Percentiles rank a stretch among this genome's conserved stretches.
Evolutionary conservation across 768 basidiomycete genomes (phyloP).

Genomic region (Tephrocybe sp.): DNA sequence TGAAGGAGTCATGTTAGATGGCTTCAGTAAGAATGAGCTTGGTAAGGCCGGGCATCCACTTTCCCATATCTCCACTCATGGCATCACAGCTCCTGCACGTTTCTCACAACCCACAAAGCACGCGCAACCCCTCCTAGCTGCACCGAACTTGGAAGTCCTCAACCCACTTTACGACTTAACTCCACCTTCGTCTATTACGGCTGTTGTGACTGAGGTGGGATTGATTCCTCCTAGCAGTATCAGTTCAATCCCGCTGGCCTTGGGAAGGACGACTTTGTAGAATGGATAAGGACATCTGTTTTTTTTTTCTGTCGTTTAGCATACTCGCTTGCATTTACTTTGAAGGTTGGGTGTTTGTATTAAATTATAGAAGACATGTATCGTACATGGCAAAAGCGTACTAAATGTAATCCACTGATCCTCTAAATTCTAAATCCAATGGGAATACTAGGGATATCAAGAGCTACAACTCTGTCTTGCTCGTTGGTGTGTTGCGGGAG

Average conservation of each 20-base stretch:
- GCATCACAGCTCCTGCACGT: slow-evolving; percentile 31
- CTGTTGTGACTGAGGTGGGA: slow-evolving; percentile 96
- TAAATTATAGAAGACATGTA: slow-evolving; percentile 12
- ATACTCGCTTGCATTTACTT: slow-evolving; percentile 3
- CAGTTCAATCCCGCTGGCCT: slow-evolving; percentile 74
- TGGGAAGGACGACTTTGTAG: slow-evolving; percentile 48
- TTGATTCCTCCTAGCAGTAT: slow-evolving; percentile 92
- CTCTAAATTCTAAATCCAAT: background rate
- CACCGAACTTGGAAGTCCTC: slow-evolving; percentile 67
- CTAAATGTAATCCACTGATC: background rate
- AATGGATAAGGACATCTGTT: slow-evolving; percentile 6
- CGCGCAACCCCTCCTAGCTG: slow-evolving; percentile 24
- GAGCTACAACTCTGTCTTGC: slow-evolving; percentile 11
- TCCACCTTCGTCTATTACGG: slow-evolving; percentile 88
- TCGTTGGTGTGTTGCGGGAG: slow-evolving; percentile 3
- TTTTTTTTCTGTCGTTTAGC: slow-evolving; percentile 6
- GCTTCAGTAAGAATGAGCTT: slow-evolving; percentile 94
- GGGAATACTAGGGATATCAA: background rate
- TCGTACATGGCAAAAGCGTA: slow-evolving; percentile 7
- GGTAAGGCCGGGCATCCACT: slow-evolving; percentile 44
- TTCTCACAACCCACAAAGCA: slow-evolving; percentile 27
- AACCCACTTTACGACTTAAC: slow-evolving; percentile 95
- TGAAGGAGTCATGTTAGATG: slow-evolving; percentile 88
- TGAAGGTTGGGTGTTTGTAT: slow-evolving; percentile 1
- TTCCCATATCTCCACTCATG: background rate